A percentile compares a stretch with the other conserved stretches of the same genome.
phyloP scores from a whole-genome alignment of 2,329 filamentous ascomycete species.

The Orbilia blumenaviensis region DNA sequence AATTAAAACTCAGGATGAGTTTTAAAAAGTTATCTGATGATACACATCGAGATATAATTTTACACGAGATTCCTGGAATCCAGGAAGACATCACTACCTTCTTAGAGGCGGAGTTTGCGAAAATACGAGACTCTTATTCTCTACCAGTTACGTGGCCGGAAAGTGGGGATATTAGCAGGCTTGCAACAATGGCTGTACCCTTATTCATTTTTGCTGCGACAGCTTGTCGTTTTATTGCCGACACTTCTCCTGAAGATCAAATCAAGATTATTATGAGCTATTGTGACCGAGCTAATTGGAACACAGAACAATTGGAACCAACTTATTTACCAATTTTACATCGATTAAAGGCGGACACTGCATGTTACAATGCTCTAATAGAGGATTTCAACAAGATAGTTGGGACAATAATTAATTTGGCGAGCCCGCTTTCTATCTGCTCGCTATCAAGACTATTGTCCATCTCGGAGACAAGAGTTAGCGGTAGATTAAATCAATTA shows the following conservation, averaged over 20 bases:
- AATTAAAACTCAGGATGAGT: slow-evolving; percentile 61
- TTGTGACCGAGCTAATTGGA: background rate
- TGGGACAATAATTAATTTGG: slow-evolving; percentile 11
- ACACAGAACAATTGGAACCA: background rate
- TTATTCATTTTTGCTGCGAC: slow-evolving; percentile 34
- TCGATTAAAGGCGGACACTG: background rate
- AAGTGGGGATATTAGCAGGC: background rate
- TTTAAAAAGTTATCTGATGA: slow-evolving; percentile 59
- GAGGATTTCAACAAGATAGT: slow-evolving; percentile 11
- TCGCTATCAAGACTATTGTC: background rate
- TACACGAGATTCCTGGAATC: slow-evolving; percentile 61
- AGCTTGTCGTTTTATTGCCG: slow-evolving; percentile 21
- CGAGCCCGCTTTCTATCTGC: background rate
- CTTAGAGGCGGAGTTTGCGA: slow-evolving; percentile 58
- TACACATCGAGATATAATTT: slow-evolving; percentile 59
- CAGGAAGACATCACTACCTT: slow-evolving; percentile 61
- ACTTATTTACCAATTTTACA: slow-evolving; percentile 16
- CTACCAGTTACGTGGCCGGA: slow-evolving; percentile 2
- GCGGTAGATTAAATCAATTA: background rate
- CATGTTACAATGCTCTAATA: background rate
- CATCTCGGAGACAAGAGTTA: background rate
- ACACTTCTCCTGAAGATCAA: slow-evolving; percentile 8
- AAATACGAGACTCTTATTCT: slow-evolving; percentile 56
- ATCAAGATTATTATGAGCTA: slow-evolving; percentile 8
- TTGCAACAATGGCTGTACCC: slow-evolving; percentile 14